These are phyloP conservation scores for Candida parachauliodes DNA, from an alignment of 805 yeast species.

Conservation along the genomic window DNA sequence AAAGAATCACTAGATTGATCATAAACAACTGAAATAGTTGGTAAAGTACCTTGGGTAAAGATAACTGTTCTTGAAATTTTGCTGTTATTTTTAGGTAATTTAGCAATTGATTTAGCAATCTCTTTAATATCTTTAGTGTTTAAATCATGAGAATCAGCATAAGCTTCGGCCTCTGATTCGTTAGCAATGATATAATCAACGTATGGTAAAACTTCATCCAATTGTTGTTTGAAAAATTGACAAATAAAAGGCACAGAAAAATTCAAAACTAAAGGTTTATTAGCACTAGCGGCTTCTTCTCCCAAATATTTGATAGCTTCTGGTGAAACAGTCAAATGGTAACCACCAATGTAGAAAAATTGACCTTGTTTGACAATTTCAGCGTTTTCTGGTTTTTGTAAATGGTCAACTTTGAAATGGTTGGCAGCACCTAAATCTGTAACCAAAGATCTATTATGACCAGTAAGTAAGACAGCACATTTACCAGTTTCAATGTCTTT, in stretches of 20 bases:
- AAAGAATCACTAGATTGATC: conserved; percentile 45
- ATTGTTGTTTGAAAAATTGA: conserved; percentile 88
- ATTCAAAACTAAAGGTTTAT: conserved; percentile 79
- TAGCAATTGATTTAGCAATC: conserved; percentile 80
- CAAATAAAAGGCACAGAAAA: conserved; percentile 96
- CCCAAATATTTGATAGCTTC: conserved; percentile 89
- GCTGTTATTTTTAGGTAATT: conserved; percentile 69
- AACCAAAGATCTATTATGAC: conserved; percentile 84
- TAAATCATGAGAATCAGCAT: conserved; percentile 80
- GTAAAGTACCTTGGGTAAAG: conserved; percentile 93
- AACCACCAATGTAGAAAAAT: conserved; percentile 94
- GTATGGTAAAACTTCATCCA: conserved; percentile 77
- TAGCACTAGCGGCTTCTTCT: conserved; percentile 80
- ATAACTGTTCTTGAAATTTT: conserved; percentile 77
- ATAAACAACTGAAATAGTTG: conserved; percentile 75
- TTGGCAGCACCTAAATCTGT: conserved; percentile 98
- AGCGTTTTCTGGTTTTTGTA: conserved; percentile 90
- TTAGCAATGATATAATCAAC: conserved; percentile 91
- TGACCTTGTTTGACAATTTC: conserved; percentile 73
- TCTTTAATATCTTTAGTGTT: conserved; percentile 57
- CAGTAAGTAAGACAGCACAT: conserved; percentile 93
- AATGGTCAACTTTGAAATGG: conserved; percentile 86
- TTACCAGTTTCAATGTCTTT: conserved; percentile 84
- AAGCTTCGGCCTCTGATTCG: conserved; percentile 95
- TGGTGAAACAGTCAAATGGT: conserved; percentile 96